A percentile compares a stretch with the other conserved stretches of the same genome.
phyloP scores from a whole-genome alignment of 2,329 filamentous ascomycete genomes.

The Juglanconis juglandina region DNA sequence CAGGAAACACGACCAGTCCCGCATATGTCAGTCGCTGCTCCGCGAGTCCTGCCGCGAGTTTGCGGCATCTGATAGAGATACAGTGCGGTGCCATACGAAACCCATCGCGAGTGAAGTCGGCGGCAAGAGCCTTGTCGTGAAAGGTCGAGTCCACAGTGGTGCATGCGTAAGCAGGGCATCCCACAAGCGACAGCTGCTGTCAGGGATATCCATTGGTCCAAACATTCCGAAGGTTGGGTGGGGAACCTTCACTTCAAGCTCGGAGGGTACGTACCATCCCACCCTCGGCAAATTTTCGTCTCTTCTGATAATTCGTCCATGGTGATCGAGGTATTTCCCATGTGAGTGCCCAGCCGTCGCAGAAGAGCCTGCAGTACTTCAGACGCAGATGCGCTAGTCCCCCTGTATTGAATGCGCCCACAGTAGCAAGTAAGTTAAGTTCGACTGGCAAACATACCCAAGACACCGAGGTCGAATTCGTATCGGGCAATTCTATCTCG shows the following conservation, averaged over 20 bases:
- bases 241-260: background rate
- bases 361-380: background rate
- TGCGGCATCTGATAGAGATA: background rate
- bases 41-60: background rate
- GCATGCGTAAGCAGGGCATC: conserved; percentile 13
- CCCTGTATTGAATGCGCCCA: conserved; percentile 5
- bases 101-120: conserved; percentile 21
- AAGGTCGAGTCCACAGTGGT: conserved; percentile 30
- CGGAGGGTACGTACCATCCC: background rate
- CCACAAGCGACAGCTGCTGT: conserved; percentile 4
- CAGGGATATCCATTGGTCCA: conserved; percentile 8
- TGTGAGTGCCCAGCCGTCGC: background rate
- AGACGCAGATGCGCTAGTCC: background rate
- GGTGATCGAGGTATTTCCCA: background rate
- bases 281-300: conserved; percentile 11
- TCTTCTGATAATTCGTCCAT: conserved; percentile 2
- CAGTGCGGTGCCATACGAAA: background rate
- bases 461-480: background rate
- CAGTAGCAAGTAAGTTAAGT: background rate
- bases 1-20: background rate
- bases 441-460: background rate
- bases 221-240: conserved; percentile 16
- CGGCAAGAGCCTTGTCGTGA: conserved; percentile 38
- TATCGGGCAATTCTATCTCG: background rate
- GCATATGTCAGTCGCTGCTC: background rate